Evolutionary conservation across 352 stramenopile genomes (phyloP).

Genomic region (Phytophthora niederhauseri): DNA sequence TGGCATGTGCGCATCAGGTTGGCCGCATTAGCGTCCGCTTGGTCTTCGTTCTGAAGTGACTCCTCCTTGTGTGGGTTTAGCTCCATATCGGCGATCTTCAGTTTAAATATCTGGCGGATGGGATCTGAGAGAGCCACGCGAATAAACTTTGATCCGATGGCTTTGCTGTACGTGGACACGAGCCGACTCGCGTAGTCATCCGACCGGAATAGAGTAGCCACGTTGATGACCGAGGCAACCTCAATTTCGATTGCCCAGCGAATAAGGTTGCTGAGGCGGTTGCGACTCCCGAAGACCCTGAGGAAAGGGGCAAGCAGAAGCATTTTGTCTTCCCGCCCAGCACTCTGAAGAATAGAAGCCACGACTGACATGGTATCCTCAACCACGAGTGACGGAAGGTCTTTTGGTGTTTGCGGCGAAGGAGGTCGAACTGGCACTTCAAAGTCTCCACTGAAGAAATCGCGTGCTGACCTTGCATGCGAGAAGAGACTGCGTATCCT

Average conservation of each 20-base stretch:
- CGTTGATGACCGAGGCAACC: constrained; percentile 71
- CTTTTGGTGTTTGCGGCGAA: constrained; percentile 37
- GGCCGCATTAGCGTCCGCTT: constrained; percentile 56
- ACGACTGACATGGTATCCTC: constrained; percentile 80
- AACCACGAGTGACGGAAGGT: constrained; percentile 58
- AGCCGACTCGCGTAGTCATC: constrained; percentile 77
- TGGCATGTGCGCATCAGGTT: constrained; percentile 89
- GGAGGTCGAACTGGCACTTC: constrained; percentile 25
- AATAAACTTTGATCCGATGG: constrained; percentile 74
- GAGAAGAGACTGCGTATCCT: constrained; percentile 45
- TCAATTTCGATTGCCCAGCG: constrained; percentile 82
- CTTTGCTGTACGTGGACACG: constrained; percentile 81
- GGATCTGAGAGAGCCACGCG: constrained; percentile 62
- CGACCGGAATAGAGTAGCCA: constrained; percentile 80
- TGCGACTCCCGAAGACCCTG: constrained; percentile 65
- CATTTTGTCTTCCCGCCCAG: constrained; percentile 81
- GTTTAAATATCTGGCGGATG: constrained; percentile 62
- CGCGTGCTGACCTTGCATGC: constrained; percentile 50
- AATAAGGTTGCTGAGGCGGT: constrained; percentile 65
- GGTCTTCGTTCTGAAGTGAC: constrained; percentile 39
- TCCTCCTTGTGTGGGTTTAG: constrained; percentile 69
- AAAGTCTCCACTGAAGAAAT: constrained; percentile 47
- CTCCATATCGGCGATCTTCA: constrained; percentile 79
- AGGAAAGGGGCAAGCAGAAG: constrained; percentile 64
- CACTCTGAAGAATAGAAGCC: constrained; percentile 78